phyloP scores from a whole-genome alignment of 345 rosid species.

The Melaleuca quinquenervia region DNA sequence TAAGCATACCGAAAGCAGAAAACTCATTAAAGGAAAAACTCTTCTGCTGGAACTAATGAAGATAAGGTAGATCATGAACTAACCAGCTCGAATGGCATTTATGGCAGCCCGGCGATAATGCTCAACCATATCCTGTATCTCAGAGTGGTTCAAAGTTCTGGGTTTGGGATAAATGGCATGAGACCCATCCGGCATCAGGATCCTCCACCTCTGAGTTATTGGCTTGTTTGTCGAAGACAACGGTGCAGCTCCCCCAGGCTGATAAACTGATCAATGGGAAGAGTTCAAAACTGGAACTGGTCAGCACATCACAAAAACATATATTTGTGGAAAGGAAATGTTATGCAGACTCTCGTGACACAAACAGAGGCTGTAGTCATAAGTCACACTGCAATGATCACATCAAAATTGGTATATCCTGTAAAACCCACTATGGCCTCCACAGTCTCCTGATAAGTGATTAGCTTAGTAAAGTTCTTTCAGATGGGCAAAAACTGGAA shows the following conservation, averaged over 20 bases:
- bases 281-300: neutral
- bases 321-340: neutral
- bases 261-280: constrained; percentile 14
- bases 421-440: neutral
- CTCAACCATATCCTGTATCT: constrained; percentile 20
- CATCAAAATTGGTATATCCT: neutral
- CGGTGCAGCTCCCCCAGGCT: constrained; percentile 30
- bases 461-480: neutral
- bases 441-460: neutral
- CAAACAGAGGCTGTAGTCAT: neutral
- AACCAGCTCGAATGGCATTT: constrained; percentile 33
- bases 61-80: neutral
- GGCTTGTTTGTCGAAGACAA: constrained; percentile 23
- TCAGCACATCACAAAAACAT: neutral
- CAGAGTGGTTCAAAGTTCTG: constrained; percentile 10
- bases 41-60: neutral
- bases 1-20: neutral
- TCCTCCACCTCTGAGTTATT: constrained; percentile 28
- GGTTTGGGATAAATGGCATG: constrained; percentile 17
- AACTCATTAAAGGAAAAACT: neutral
- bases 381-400: neutral
- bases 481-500: neutral
- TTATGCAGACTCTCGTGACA: neutral
- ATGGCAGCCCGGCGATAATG: constrained; percentile 19
- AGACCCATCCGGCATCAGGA: constrained; percentile 12